A percentile compares a stretch with the other conserved stretches of the same genome.
Evolutionary conservation across 1,284 basidiomycete genomes (phyloP).

Genomic region (Puccinia triticina): DNA sequence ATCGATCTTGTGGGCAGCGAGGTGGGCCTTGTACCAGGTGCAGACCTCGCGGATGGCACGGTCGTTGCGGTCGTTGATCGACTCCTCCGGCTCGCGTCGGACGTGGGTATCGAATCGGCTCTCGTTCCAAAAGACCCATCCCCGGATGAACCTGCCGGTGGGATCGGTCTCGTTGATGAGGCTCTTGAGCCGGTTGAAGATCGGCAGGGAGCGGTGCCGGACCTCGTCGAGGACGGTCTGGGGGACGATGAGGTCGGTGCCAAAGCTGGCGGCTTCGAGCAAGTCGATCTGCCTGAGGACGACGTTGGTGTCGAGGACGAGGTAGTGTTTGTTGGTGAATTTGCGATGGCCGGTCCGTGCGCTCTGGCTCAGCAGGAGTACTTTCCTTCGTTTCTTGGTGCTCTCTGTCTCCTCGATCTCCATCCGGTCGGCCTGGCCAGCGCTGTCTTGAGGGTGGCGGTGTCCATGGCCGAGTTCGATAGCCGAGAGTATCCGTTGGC

Average conservation of each 20-base stretch:
- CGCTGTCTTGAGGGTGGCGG: not conserved
- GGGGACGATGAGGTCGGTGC: constrained; percentile 71
- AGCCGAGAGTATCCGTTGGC: constrained; percentile 65
- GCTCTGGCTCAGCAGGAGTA: constrained; percentile 54
- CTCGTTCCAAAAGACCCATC: constrained; percentile 52
- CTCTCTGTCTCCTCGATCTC: constrained; percentile 59
- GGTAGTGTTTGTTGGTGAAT: constrained; percentile 66
- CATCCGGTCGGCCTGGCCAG: not conserved
- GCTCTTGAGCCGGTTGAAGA: constrained; percentile 86
- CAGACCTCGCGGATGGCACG: constrained; percentile 83
- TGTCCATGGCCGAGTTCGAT: constrained; percentile 56
- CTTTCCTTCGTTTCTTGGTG: constrained; percentile 63
- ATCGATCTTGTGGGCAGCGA: constrained; percentile 63
- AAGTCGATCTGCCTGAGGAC: constrained; percentile 89
- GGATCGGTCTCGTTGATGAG: constrained; percentile 71
- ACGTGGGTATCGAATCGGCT: constrained; percentile 74
- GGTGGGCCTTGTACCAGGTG: constrained; percentile 79
- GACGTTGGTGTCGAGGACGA: constrained; percentile 94
- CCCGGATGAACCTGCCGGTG: constrained; percentile 65
- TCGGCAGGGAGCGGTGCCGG: constrained; percentile 85
- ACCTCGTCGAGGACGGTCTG: constrained; percentile 97
- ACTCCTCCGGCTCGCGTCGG: constrained; percentile 72
- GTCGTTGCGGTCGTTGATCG: constrained; percentile 89
- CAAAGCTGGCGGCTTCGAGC: constrained; percentile 71
- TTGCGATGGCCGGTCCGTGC: constrained; percentile 54